Evolutionary conservation across 2,329 filamentous ascomycete genomes (phyloP).

Genomic region (Colletotrichum sp.): DNA sequence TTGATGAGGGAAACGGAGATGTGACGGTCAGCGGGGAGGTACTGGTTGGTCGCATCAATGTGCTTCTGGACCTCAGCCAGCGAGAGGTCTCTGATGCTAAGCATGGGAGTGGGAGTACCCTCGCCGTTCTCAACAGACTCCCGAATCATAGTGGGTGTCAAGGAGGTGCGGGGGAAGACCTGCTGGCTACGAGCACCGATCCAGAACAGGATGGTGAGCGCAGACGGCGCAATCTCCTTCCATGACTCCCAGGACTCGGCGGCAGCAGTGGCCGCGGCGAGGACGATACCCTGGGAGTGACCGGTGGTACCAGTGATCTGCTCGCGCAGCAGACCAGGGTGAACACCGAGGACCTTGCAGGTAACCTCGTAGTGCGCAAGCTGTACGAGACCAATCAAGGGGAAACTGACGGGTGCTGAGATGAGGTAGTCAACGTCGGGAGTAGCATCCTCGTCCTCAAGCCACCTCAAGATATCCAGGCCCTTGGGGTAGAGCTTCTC

Average conservation of each 20-base stretch:
- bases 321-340: constrained; percentile 87
- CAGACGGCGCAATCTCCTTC: constrained; percentile 77
- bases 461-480: constrained; percentile 93
- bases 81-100: constrained; percentile 94
- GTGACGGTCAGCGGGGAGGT: constrained; percentile 89
- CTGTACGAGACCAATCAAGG: constrained; percentile 94
- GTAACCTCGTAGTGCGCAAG: constrained; percentile 95
- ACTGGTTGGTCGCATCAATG: constrained; percentile 95
- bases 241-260: constrained; percentile 95
- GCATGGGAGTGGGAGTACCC: constrained; percentile 95
- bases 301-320: constrained; percentile 88
- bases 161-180: constrained; percentile 92
- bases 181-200: constrained; percentile 97
- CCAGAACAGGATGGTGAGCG: constrained; percentile 96
- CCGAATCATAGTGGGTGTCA: constrained; percentile 87
- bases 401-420: constrained; percentile 93
- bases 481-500: constrained; percentile 98
- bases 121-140: constrained; percentile 95
- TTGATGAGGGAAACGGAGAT: constrained; percentile 96
- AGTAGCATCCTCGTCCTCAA: constrained; percentile 86
- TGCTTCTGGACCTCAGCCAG: constrained; percentile 91
- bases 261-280: constrained; percentile 88
- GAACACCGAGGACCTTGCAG: constrained; percentile 87
- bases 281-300: constrained; percentile 95
- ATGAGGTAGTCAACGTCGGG: constrained; percentile 95